phyloP scores from a whole-genome alignment of 306 rosid species.

The Pachyrhizus erosus region DNA sequence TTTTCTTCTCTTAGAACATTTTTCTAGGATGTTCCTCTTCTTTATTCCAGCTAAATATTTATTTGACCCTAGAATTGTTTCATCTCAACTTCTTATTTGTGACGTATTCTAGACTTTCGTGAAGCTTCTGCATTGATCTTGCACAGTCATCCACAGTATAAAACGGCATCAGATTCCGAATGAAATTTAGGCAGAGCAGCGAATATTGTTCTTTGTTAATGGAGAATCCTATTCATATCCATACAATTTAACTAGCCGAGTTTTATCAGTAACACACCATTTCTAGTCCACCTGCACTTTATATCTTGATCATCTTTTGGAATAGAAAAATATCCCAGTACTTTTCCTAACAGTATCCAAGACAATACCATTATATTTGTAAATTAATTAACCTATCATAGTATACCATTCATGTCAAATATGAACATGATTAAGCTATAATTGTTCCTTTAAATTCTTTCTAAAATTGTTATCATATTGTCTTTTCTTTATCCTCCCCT shows the following conservation, averaged over 20 bases:
- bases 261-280: constrained; percentile 47
- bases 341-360: constrained; percentile 4
- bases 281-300: constrained; percentile 15
- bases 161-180: constrained; percentile 59
- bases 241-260: constrained; percentile 26
- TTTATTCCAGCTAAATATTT: neutral
- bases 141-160: constrained; percentile 21
- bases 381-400: neutral
- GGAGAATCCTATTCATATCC: constrained; percentile 57
- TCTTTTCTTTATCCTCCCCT: neutral
- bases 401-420: neutral
- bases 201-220: constrained; percentile 50
- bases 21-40: neutral
- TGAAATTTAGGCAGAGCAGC: constrained; percentile 26
- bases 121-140: neutral
- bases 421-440: neutral
- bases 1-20: neutral
- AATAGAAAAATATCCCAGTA: neutral
- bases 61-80: neutral
- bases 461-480: neutral
- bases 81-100: neutral
- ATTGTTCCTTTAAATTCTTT: neutral
- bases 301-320: neutral
- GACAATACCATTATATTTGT: neutral
- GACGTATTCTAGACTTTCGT: neutral